phyloP scores from a whole-genome alignment of 2,329 filamentous ascomycete genomes.

The Cercospora zeina region DNA sequence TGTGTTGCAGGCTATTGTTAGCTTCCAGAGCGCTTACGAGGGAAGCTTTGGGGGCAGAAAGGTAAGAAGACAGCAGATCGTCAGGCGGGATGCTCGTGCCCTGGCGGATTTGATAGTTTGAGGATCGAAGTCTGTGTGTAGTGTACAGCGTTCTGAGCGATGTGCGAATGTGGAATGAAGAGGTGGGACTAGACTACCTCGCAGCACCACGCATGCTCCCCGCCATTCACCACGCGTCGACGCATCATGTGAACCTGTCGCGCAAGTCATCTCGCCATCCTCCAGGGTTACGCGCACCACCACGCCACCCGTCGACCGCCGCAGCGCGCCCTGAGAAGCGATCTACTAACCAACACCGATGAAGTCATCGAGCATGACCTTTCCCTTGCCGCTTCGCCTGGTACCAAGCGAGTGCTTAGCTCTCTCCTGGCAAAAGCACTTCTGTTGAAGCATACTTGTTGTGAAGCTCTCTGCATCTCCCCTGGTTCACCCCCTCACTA shows the following conservation, averaged over 20 bases:
- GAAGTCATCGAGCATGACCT: constrained; percentile 9
- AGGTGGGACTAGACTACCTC: not conserved
- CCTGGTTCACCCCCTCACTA: not conserved
- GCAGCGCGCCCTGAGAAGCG: constrained; percentile 1
- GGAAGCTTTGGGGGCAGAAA: constrained; percentile 15
- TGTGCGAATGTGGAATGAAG: no score
- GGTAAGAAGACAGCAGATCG: not conserved
- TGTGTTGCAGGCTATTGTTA: constrained; percentile 17
- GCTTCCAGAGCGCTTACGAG: constrained; percentile 19
- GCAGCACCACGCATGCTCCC: not conserved
- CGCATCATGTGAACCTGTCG: constrained; percentile 2
- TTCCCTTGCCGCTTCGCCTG: not conserved
- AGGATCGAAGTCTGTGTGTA: not conserved
- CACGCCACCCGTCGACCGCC: not conserved
- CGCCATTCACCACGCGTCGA: not conserved
- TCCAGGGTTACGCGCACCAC: not conserved
- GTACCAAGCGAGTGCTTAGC: not conserved
- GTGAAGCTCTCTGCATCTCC: not conserved
- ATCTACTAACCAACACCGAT: not conserved
- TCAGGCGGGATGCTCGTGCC: constrained; percentile 1
- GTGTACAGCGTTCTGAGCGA: not conserved
- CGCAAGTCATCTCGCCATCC: not conserved
- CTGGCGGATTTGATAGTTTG: constrained; percentile 13
- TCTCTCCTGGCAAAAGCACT: constrained; percentile 8
- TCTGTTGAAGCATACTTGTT: not conserved